Evolutionary conservation across 1,284 basidiomycete genomes (phyloP).

Genomic region (Dichomitus squalens): DNA sequence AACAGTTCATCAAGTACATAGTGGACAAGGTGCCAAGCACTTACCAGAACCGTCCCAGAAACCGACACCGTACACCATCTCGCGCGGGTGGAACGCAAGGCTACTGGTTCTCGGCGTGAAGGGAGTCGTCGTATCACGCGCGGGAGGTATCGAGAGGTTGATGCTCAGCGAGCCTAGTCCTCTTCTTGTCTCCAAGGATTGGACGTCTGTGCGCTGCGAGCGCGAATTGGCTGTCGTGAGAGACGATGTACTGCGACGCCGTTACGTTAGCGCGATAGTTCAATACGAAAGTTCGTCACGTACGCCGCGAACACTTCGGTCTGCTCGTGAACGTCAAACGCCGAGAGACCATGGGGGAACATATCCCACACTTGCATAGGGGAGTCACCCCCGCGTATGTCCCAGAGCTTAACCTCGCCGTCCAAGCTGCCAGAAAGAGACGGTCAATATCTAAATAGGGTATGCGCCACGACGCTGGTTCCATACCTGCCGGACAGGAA

Average conservation of each 20-base stretch:
- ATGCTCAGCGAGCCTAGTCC: conserved; percentile 58
- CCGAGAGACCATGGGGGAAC: conserved; percentile 75
- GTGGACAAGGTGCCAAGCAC: conserved; percentile 27
- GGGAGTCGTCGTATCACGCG: conserved; percentile 54
- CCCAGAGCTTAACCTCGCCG: conserved; percentile 93
- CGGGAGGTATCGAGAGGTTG: conserved; percentile 53
- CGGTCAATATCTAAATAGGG: not conserved
- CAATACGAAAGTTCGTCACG: conserved; percentile 36
- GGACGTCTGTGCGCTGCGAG: conserved; percentile 62
- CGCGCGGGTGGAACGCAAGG: conserved; percentile 75
- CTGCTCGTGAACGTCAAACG: conserved; percentile 87
- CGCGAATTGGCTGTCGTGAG: conserved; percentile 61
- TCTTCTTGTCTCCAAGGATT: conserved; percentile 47
- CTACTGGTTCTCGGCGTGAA: conserved; percentile 67
- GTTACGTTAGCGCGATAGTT: conserved; percentile 1
- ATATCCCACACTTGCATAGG: conserved; percentile 70
- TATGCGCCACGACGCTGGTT: not conserved
- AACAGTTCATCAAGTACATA: not conserved
- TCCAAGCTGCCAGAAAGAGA: conserved; percentile 63
- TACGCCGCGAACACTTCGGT: conserved; percentile 88
- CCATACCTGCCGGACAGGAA: conserved; percentile 88
- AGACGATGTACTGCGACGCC: conserved; percentile 56
- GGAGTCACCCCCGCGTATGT: conserved; percentile 72
- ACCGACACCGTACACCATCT: conserved; percentile 79
- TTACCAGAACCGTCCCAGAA: conserved; percentile 72